These are phyloP conservation scores for Aspergillus ustus DNA, from an alignment of 2,329 filamentous ascomycete species.

Conservation along the genomic window DNA sequence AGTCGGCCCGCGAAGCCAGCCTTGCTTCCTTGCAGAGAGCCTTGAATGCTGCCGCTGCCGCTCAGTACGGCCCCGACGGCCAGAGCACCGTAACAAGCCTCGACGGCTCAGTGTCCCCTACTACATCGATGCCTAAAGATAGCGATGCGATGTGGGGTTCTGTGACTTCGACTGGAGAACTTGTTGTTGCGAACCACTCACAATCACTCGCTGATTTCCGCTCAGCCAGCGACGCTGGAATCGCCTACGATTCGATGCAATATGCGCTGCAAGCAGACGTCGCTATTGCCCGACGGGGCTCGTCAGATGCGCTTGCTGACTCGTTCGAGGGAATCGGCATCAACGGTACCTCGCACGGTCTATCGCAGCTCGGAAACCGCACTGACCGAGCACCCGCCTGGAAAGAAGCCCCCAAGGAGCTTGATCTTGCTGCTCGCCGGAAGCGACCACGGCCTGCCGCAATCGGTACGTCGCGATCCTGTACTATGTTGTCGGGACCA, in stretches of 20 bases:
- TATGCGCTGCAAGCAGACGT: constrained; percentile 41
- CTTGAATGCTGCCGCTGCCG: constrained; percentile 48
- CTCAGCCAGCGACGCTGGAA: constrained; percentile 29
- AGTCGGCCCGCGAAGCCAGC: constrained; percentile 46
- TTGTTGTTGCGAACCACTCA: constrained; percentile 28
- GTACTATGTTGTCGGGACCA: constrained; percentile 42
- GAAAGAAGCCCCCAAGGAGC: constrained; percentile 45
- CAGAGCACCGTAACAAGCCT: constrained; percentile 29
- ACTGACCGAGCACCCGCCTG: constrained; percentile 33
- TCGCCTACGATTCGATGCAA: constrained; percentile 38
- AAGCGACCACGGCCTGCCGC: constrained; percentile 53
- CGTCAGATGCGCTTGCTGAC: constrained; percentile 40
- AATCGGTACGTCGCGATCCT: constrained; percentile 48
- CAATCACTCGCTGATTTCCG: constrained; percentile 25
- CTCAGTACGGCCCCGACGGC: constrained; percentile 34
- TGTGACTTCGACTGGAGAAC: constrained; percentile 27
- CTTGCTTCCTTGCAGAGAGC: constrained; percentile 51
- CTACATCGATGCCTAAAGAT: constrained; percentile 29
- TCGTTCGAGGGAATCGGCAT: constrained; percentile 44
- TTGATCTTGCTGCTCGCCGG: constrained; percentile 52
- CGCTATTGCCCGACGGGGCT: constrained; percentile 35
- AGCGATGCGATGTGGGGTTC: constrained; percentile 14
- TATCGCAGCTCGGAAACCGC: constrained; percentile 33
- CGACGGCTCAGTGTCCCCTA: constrained; percentile 36
- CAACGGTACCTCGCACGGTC: constrained; percentile 29